Evolutionary conservation across 257 asterid genomes (phyloP).

Genomic region (Solanum chilense): DNA sequence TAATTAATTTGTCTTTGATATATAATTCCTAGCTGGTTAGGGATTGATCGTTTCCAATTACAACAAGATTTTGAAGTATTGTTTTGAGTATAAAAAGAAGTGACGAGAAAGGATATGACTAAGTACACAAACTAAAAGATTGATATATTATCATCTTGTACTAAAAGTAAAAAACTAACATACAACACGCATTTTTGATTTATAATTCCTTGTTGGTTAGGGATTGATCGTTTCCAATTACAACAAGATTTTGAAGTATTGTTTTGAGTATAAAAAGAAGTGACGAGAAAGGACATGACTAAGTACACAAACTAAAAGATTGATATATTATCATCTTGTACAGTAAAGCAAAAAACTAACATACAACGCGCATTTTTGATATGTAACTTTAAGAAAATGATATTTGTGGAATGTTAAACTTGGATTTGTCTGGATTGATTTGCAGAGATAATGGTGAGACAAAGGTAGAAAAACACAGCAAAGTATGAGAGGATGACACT

Average conservation of each 20-base stretch:
- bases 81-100: too few relatives aligned
- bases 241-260: too few relatives aligned
- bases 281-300: too few relatives aligned
- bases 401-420: neutral
- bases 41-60: neutral
- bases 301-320: neutral
- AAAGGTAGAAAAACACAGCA: constrained; percentile 16
- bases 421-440: constrained; percentile 29
- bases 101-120: too few relatives aligned
- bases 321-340: neutral
- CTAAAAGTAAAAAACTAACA: neutral
- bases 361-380: neutral
- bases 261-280: too few relatives aligned
- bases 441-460: constrained; percentile 37
- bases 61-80: too few relatives aligned
- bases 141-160: neutral
- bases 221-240: too few relatives aligned
- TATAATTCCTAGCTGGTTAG: neutral
- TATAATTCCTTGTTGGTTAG: too few relatives aligned
- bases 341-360: neutral
- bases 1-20: neutral
- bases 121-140: neutral
- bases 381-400: neutral
- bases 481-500: constrained; percentile 27
- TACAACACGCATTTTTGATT: neutral